Percentiles rank a stretch among this genome's conserved stretches.
These are phyloP conservation scores for Termitomyces sp. DNA, from an alignment of 768 basidiomycete species.

Conservation along the genomic window DNA sequence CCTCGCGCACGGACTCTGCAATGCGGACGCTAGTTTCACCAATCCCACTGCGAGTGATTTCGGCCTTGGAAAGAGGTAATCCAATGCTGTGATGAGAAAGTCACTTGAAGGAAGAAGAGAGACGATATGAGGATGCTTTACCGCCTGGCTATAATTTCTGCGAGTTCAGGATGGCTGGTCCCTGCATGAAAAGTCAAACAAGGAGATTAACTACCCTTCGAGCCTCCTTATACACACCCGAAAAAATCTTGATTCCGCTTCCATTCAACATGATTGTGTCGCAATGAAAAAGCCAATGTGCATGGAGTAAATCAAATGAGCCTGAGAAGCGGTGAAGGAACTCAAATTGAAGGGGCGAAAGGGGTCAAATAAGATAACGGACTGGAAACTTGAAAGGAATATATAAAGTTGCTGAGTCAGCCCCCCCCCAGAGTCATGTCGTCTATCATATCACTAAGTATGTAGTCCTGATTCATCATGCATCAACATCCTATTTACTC, in stretches of 20 bases:
- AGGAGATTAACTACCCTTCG: neutral
- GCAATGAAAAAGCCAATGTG: constrained; percentile 1
- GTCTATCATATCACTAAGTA: too few relatives aligned
- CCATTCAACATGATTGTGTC: constrained; percentile 45
- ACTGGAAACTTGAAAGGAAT: neutral
- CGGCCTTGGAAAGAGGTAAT: constrained; percentile 81
- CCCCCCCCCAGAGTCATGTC: too few relatives aligned
- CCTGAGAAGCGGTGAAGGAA: neutral
- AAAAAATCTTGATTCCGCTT: constrained; percentile 57
- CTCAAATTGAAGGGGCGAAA: neutral
- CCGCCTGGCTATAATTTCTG: constrained; percentile 92
- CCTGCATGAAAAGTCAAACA: constrained; percentile 43
- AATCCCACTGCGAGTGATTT: constrained; percentile 84
- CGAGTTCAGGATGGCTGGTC: constrained; percentile 93
- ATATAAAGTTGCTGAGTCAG: constrained; percentile 13
- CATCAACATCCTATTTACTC: neutral
- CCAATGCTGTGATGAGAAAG: constrained; percentile 65
- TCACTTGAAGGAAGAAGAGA: constrained; percentile 19
- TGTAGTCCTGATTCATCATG: neutral
- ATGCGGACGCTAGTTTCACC: constrained; percentile 93
- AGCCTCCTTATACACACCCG: constrained; percentile 33
- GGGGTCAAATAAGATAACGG: neutral
- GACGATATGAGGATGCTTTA: constrained; percentile 35
- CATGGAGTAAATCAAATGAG: constrained; percentile 1
- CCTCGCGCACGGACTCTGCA: constrained; percentile 93